Evolutionary conservation across 345 rosid genomes (phyloP).

Genomic region (Lepidium africanum): DNA sequence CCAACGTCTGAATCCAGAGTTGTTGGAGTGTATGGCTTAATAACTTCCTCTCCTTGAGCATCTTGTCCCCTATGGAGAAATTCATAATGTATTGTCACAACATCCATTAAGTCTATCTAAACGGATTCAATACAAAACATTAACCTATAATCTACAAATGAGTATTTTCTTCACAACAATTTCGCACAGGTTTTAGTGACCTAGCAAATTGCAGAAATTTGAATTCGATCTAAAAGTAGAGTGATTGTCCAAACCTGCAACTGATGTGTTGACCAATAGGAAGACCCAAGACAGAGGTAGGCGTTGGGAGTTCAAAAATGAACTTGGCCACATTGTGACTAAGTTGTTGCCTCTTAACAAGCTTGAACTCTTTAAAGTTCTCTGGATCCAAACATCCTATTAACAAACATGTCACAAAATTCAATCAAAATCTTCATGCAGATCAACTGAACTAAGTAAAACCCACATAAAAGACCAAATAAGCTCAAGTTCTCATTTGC

Average conservation of each 20-base stretch:
- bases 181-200: neutral
- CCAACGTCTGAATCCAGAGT: conserved; percentile 94
- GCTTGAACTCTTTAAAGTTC: conserved; percentile 85
- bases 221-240: neutral
- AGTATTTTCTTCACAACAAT: neutral
- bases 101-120: neutral
- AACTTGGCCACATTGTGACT: conserved; percentile 98
- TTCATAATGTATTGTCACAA: neutral
- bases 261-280: conserved; percentile 97
- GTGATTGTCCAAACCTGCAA: conserved; percentile 54
- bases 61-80: conserved; percentile 64
- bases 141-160: neutral
- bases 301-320: conserved; percentile 63
- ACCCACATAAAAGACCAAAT: neutral
- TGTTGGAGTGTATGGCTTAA: conserved; percentile 91
- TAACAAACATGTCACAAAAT: neutral
- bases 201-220: neutral
- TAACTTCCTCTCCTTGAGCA: conserved; percentile 76
- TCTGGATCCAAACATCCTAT: conserved; percentile 82
- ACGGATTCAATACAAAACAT: neutral
- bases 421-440: neutral
- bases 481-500: neutral
- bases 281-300: conserved; percentile 82
- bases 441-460: neutral
- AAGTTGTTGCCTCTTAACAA: conserved; percentile 67